Conservation (phyloP, 129 eudicot genomes). For the Calendula officinalis region DNA sequence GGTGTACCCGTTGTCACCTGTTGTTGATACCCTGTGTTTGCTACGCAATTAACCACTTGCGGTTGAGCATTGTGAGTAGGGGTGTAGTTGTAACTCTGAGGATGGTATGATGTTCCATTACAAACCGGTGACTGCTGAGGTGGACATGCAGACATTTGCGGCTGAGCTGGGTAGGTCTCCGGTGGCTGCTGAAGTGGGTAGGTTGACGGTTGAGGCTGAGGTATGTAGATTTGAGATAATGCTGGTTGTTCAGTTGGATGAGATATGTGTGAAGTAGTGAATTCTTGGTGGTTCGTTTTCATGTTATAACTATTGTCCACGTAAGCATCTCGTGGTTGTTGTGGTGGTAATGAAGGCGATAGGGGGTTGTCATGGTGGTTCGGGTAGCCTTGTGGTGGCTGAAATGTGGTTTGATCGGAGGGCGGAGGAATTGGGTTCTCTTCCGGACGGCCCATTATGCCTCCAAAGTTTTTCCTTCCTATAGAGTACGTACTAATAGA, state of each 20-base stretch:
- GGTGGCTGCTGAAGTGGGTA: conserved; percentile 23
- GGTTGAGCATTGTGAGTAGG: conserved; percentile 16
- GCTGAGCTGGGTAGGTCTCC: conserved; percentile 14
- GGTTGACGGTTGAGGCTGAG: neutral
- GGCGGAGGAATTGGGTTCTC: neutral
- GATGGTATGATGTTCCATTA: conserved; percentile 7
- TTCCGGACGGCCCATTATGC: conserved; percentile 7
- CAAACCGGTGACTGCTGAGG: conserved; percentile 12
- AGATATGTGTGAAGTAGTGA: neutral
- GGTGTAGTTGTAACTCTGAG: conserved; percentile 3
- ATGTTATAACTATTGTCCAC: no score
- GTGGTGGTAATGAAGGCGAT: neutral
- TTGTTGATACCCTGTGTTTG: conserved; percentile 3
- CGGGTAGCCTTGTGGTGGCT: conserved; percentile 13
- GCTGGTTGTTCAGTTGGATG: neutral
- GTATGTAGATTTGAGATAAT: neutral
- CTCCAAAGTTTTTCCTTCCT: neutral
- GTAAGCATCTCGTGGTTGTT: neutral
- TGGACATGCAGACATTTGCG: no score
- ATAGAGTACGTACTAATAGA: neutral
- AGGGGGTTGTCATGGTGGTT: conserved; percentile 11
- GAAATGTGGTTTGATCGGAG: neutral
- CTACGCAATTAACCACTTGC: neutral
- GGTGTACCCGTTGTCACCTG: conserved; percentile 4
- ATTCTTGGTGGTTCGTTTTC: conserved; percentile 9